These are phyloP conservation scores for Trichomonas vaginalis DNA, from an alignment of 208 protist species.

Conservation along the genomic window DNA sequence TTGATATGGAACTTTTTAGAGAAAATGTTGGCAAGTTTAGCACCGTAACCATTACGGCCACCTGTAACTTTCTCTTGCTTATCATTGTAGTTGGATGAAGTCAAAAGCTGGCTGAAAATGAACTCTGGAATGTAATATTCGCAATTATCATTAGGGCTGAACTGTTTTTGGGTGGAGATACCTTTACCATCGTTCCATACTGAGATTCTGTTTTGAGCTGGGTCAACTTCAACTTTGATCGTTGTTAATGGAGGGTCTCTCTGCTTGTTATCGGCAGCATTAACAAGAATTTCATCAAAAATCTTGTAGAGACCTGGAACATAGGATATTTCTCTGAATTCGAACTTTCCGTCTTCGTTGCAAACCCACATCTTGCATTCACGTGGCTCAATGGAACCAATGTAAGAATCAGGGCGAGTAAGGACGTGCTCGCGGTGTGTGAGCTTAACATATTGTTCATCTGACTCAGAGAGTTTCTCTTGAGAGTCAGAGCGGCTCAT, in stretches of 20 bases:
- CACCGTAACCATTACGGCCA: conserved; percentile 87
- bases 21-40: conserved; percentile 97
- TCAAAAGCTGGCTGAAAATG: conserved; percentile 97
- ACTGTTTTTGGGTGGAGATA: conserved; percentile 82
- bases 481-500: not conserved
- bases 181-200: conserved; percentile 95
- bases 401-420: not conserved
- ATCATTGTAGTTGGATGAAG: conserved; percentile 95
- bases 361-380: not conserved
- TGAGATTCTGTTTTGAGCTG: conserved; percentile 61
- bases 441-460: not conserved
- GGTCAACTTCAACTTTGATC: conserved; percentile 79
- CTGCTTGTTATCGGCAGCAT: conserved; percentile 98
- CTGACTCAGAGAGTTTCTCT: not conserved
- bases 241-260: conserved; percentile 55
- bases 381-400: not conserved
- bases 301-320: conserved; percentile 98
- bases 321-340: conserved; percentile 58
- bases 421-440: not conserved
- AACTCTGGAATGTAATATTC: conserved; percentile 76
- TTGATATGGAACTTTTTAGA: conserved; percentile 53
- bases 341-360: not conserved
- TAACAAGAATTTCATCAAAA: conserved; percentile 99
- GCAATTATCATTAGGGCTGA: conserved; percentile 40
- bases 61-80: conserved; percentile 76